Percentiles rank a stretch among this genome's conserved stretches.
Conservation (phyloP, 1,284 basidiomycete species). For the Ceratobasidium theobromae region DNA sequence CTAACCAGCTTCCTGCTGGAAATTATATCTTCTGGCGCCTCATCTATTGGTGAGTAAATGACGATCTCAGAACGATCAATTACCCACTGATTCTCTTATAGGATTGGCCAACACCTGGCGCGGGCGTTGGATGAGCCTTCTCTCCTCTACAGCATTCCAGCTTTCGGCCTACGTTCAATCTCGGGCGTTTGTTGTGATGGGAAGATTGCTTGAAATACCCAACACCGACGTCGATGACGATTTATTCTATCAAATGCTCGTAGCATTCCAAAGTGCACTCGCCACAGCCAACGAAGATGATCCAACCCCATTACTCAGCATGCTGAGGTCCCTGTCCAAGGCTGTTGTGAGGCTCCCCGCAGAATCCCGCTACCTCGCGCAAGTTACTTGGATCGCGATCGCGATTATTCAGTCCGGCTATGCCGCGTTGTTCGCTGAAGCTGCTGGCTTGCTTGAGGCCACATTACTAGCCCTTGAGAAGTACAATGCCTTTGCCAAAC, state of each 20-base stretch:
- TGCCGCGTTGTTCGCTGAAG: slow-evolving; percentile 71
- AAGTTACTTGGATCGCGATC: slow-evolving; percentile 84
- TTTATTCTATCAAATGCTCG: slow-evolving; percentile 84
- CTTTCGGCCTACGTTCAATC: slow-evolving; percentile 87
- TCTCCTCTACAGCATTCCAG: slow-evolving; percentile 92
- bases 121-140: slow-evolving; percentile 89
- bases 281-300: slow-evolving; percentile 67
- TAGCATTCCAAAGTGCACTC: slow-evolving; percentile 72
- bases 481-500: slow-evolving; percentile 57
- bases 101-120: slow-evolving; percentile 90
- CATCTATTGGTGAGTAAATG: slow-evolving; percentile 61
- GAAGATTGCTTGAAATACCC: slow-evolving; percentile 59
- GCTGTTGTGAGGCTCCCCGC: slow-evolving; percentile 69
- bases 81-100: slow-evolving; percentile 41
- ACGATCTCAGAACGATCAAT: background rate
- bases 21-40: slow-evolving; percentile 65
- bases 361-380: slow-evolving; percentile 70
- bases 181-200: slow-evolving; percentile 84
- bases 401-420: slow-evolving; percentile 77
- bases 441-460: slow-evolving; percentile 62
- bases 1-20: slow-evolving; percentile 66
- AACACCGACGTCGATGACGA: slow-evolving; percentile 84
- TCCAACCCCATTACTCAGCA: slow-evolving; percentile 75
- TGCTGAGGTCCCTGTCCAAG: slow-evolving; percentile 81
- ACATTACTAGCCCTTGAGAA: slow-evolving; percentile 67